Conservation (phyloP, 345 rosid genomes). For the Cardamine chenopodiifolia region DNA sequence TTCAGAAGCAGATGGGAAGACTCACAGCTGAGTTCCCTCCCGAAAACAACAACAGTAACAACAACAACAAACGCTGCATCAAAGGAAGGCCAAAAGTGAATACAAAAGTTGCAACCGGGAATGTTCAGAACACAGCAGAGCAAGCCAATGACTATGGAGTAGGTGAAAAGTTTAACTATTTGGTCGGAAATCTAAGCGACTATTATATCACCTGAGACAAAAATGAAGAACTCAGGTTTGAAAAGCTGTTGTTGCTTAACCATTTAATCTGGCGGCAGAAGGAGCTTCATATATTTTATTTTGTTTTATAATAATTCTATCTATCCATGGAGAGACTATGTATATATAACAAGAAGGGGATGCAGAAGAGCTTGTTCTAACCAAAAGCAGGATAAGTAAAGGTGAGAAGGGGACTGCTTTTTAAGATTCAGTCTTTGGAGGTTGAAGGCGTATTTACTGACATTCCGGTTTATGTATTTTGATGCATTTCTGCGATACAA, state of each 20-base stretch:
- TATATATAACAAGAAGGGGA: slow-evolving; percentile 42
- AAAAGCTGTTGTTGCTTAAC: slow-evolving; percentile 40
- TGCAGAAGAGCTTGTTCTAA: slow-evolving; percentile 37
- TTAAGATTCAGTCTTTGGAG: slow-evolving; percentile 31
- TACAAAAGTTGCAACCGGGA: slow-evolving; percentile 47
- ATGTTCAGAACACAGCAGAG: slow-evolving; percentile 48
- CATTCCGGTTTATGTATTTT: slow-evolving; percentile 39
- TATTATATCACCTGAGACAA: slow-evolving; percentile 53
- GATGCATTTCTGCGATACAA: slow-evolving; percentile 38
- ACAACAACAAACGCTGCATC: slow-evolving; percentile 63
- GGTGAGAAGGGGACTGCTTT: slow-evolving; percentile 30
- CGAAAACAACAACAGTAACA: slow-evolving; percentile 48
- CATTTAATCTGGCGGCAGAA: slow-evolving; percentile 31
- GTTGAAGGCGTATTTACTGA: slow-evolving; percentile 26
- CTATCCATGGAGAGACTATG: slow-evolving; percentile 29
- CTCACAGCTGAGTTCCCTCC: slow-evolving; percentile 85
- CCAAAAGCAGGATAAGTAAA: slow-evolving; percentile 26
- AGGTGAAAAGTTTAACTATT: slow-evolving; percentile 65
- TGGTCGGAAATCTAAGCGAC: slow-evolving; percentile 62
- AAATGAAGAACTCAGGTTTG: slow-evolving; percentile 8
- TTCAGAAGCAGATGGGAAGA: slow-evolving; percentile 96
- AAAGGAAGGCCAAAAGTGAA: slow-evolving; percentile 69
- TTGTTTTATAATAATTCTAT: slow-evolving; percentile 10
- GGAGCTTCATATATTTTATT: slow-evolving; percentile 20
- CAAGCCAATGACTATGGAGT: slow-evolving; percentile 64